Base-by-base conservation (phyloP, 768 basidiomycete species). In the Trametes elegans region DNA sequence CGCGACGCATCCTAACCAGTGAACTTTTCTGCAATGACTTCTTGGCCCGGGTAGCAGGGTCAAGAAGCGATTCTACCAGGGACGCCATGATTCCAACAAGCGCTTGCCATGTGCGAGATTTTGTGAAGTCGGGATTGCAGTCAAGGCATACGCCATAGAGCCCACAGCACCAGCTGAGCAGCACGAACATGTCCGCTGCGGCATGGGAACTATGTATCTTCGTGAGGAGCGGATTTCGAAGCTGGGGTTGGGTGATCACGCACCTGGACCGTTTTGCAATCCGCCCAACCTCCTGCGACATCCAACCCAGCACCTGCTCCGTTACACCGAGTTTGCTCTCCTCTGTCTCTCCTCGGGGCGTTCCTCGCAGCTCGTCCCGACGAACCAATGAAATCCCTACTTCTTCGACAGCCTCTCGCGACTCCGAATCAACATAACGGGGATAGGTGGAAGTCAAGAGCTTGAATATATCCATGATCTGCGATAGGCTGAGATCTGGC, bases 241-340 rank as follows among this genome's bases (percentile, higher is more conserved):
- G 7, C 45, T 29, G 21, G 46, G 21, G n/a, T 44, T 49, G 46
- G 59, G 44, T 26, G 45, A 38, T n/a, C n/a, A 70, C 81, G 62
- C 56, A 90, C 89, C 80, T 82, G 60, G 82, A 69, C 31, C 75
- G 74, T 62, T 81, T 85, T 3, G 80, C 71, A 18, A 87, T 73
- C 41, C 75, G 79, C 4, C 76, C 76, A 1, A 83, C 82, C 66
- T 96, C 90, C 40, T 76, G 76, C 6, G 80, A 76, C 7, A 91
- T 72, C 90, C 91, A 95, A 38, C 80, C 88, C 31, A 92, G 68
- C 14, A 93, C 79, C 62, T 87, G 80, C 62, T 90, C 86, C 18
- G 81, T 68, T 3, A 89, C 78, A 29, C 86, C 86, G 14, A 84
- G 65, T 59, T 77, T 81, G 18, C 67, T 70, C 55, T 78, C 77